Base-by-base conservation (phyloP, 2,329 filamentous ascomycete species). In the Penicillium sp. region DNA sequence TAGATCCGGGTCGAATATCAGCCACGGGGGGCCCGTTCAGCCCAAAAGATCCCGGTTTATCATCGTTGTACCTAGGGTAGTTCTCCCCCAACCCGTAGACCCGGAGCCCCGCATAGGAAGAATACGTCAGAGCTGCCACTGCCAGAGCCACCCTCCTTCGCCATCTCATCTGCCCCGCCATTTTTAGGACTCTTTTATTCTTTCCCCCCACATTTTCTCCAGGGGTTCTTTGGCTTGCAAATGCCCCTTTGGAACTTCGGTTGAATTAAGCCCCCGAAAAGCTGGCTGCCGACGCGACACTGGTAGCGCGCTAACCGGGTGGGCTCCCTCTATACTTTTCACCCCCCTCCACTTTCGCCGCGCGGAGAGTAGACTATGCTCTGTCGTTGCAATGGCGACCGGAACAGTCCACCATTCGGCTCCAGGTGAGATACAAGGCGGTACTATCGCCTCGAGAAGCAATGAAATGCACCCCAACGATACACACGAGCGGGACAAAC, bases 301-400 rank as follows among this genome's bases (percentile, higher is more conserved):
- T 63, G 58, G 63, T 66, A 61, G 57, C 54, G 61, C 61, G 61
- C 61, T 59, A 61, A 58, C 53, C 26, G 54, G 56, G 54, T 52
- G 47, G 56, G 54, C 51, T 63, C 54, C 44, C n/a, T n/a, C n/a
- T 59, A 58, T 58, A 53, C 48, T 58, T 54, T 59, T 59, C 51
- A 46, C 42, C 33, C 52, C 28, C 46, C 44, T 4, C 11, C 24
- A 9, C 21, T 42, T 50, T 51, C 44, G 54, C 56, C 60, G 36
- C 52, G 44, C 48, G 19, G 53, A 58, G 50, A 65, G 69, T 11
- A 10, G 16, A 69, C 71, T 56, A 73, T 72, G 70, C 64, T 63
- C 63, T 61, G 65, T 58, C 62, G 62, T 68, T 66, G 61, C 60
- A 66, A 75, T 76, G 74, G 71, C 73, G 65, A 72, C 72, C 54